These are phyloP conservation scores for Halteria grandinella DNA, from an alignment of 73 alveolate genomes.

Conservation along the genomic window DNA sequence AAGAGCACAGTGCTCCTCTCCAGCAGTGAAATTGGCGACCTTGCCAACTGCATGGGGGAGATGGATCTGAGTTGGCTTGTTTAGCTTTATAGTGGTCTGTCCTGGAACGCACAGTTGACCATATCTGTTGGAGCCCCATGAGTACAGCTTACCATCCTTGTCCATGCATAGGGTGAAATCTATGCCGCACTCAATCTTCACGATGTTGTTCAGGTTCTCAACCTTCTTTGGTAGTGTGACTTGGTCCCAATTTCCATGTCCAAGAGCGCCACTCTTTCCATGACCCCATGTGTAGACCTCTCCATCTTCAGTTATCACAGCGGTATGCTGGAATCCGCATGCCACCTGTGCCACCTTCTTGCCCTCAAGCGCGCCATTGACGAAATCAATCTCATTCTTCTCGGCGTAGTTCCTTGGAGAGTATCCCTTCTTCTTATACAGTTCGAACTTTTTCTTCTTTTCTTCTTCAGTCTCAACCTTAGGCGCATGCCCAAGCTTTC, in stretches of 20 bases:
- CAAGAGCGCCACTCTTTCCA: conserved; percentile 94
- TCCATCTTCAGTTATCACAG: conserved; percentile 83
- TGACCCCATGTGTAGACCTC: conserved; percentile 89
- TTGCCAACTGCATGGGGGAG: conserved; percentile 47
- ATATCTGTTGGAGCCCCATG: conserved; percentile 91
- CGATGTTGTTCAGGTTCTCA: conserved; percentile 65
- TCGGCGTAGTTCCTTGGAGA: conserved; percentile 66
- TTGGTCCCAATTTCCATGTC: conserved; percentile 84
- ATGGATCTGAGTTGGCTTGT: conserved; percentile 12
- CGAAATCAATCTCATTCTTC: conserved; percentile 52
- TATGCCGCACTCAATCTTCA: conserved; percentile 76
- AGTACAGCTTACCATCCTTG: conserved; percentile 72
- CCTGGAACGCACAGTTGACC: conserved; percentile 84
- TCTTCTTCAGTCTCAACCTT: conserved; percentile 10
- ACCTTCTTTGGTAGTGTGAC: conserved; percentile 71
- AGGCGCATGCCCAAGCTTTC: conserved; percentile 73
- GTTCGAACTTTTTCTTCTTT: too few species aligned
- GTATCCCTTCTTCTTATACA: conserved; percentile 58
- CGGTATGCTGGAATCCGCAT: conserved; percentile 87
- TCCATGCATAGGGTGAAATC: conserved; percentile 75
- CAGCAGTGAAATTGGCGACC: conserved; percentile 75
- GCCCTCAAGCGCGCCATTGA: conserved; percentile 53
- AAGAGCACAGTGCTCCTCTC: conserved; percentile 79
- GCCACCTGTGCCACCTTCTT: conserved; percentile 75
- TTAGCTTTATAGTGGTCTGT: conserved; percentile 22